These are phyloP conservation scores for Saccharomyces hybrid DNA, from an alignment of 1,139 yeast genomes.

Conservation along the genomic window DNA sequence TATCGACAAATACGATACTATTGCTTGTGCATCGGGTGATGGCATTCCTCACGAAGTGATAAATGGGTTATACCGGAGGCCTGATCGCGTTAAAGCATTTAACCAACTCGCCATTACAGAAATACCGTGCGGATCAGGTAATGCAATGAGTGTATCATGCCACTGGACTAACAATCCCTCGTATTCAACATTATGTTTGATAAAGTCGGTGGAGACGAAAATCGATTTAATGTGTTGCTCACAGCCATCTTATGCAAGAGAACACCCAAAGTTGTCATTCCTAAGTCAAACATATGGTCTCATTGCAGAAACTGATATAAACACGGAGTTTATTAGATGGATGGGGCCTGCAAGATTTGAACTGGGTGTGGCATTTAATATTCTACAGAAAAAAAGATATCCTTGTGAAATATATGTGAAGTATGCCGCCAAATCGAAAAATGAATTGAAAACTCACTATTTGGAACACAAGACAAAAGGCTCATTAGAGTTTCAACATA, in stretches of 20 bases:
- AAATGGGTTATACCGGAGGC: conserved; percentile 65
- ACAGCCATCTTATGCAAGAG: conserved; percentile 39
- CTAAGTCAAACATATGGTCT: conserved; percentile 82
- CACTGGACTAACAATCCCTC: conserved; percentile 66
- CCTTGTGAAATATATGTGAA: conserved; percentile 81
- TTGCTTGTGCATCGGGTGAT: conserved; percentile 93
- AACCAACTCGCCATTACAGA: conserved; percentile 66
- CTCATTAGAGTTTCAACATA: conserved; percentile 8
- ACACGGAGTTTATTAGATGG: conserved; percentile 85
- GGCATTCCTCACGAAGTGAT: conserved; percentile 96
- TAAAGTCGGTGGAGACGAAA: conserved; percentile 60
- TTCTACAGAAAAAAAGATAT: conserved; percentile 54
- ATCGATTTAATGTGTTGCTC: conserved; percentile 80
- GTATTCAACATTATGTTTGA: conserved; percentile 58
- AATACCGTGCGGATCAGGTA: conserved; percentile 93
- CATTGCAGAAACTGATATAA: conserved; percentile 89
- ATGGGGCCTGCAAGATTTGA: conserved; percentile 83
- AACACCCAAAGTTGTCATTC: conserved; percentile 51
- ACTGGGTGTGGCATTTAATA: conserved; percentile 62
- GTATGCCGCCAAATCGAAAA: conserved; percentile 48
- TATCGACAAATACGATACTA: conserved; percentile 58
- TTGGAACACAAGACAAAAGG: conserved; percentile 31
- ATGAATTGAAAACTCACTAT: conserved; percentile 47
- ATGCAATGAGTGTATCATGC: conserved; percentile 79
- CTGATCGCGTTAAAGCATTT: conserved; percentile 61